phyloP scores from a whole-genome alignment of 768 basidiomycete genomes.

The Mycena polygramma region DNA sequence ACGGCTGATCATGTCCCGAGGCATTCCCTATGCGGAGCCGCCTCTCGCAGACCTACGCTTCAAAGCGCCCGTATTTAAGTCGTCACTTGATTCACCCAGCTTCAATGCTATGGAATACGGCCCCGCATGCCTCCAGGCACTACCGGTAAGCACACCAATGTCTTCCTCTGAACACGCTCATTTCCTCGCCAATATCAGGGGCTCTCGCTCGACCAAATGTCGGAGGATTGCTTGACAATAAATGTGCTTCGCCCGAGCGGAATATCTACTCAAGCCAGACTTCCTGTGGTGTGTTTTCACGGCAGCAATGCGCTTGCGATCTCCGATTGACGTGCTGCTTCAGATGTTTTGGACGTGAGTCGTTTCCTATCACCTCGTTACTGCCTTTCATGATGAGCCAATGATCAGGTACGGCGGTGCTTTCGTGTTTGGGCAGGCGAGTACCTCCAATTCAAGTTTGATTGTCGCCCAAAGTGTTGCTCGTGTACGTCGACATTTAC shows the following conservation, averaged over 20 bases:
- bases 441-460: background rate
- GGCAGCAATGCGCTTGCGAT: too few relatives aligned
- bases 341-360: slow-evolving; percentile 21
- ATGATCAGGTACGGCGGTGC: slow-evolving; percentile 8
- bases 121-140: background rate
- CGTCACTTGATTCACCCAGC: background rate
- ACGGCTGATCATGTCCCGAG: background rate
- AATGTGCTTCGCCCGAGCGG: background rate
- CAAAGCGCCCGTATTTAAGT: background rate
- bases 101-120: slow-evolving; percentile 6
- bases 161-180: background rate
- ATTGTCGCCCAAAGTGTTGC: slow-evolving; percentile 30
- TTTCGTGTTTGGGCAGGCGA: background rate
- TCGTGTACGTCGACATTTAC: slow-evolving; percentile 7
- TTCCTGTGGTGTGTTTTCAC: slow-evolving; percentile 11
- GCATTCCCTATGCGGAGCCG: slow-evolving; percentile 1
- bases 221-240: slow-evolving; percentile 20
- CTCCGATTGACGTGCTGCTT: too few relatives aligned
- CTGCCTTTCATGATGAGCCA: background rate
- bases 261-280: background rate
- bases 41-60: slow-evolving; percentile 6
- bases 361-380: background rate
- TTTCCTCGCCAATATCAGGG: background rate
- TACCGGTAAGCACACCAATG: background rate
- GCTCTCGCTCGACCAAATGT: slow-evolving; percentile 10